Percentiles rank a stretch among this genome's conserved stretches.
Conservation (phyloP, 78 protist genomes). For the Guillardia theta region DNA sequence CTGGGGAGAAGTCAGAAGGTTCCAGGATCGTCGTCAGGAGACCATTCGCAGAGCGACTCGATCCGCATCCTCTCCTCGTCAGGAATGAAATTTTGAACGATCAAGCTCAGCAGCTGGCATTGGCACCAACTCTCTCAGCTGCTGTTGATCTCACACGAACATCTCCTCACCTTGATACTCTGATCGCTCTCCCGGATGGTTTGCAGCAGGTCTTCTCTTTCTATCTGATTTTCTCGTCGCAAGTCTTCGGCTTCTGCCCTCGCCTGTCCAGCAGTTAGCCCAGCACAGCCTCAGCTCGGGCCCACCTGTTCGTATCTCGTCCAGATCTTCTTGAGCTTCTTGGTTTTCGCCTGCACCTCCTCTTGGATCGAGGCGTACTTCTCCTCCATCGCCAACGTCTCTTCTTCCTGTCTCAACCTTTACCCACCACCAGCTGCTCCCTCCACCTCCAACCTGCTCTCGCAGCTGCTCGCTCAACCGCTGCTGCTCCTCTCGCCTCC, state of each 20-base stretch:
- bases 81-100: neutral
- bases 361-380: neutral
- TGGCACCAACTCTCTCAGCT: neutral
- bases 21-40: neutral
- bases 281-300: neutral
- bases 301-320: constrained; percentile 48
- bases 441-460: neutral
- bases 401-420: neutral
- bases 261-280: neutral
- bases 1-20: neutral
- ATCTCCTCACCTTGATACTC: neutral
- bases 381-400: neutral
- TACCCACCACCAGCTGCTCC: neutral
- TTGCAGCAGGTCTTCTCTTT: constrained; percentile 52
- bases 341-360: constrained; percentile 47
- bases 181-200: constrained; percentile 55
- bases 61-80: neutral
- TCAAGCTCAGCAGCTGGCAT: neutral
- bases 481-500: neutral
- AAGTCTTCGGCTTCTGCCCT: neutral
- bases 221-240: neutral
- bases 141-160: neutral
- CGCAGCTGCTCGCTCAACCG: neutral
- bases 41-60: neutral
- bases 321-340: constrained; percentile 56